A percentile compares a stretch with the other conserved stretches of the same genome.
Conservation (phyloP, 768 basidiomycete genomes). For the Neoboletus brunneissimus region DNA sequence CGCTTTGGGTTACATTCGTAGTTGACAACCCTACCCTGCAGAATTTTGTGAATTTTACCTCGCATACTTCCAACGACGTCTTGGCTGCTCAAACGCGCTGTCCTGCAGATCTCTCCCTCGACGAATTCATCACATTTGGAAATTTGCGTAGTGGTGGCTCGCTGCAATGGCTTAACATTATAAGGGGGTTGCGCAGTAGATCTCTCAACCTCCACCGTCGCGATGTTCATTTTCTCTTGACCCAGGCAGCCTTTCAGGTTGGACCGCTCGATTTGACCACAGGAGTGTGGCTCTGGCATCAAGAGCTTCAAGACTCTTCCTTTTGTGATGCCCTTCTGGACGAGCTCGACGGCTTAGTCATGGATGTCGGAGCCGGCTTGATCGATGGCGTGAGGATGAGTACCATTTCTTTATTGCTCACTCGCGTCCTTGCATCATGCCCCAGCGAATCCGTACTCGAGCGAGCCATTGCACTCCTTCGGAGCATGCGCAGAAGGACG, state of each 20-base stretch:
- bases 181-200: no score
- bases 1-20: not conserved
- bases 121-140: no score
- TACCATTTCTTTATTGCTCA: conserved; percentile 30
- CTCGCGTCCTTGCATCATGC: not conserved
- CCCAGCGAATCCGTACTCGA: not conserved
- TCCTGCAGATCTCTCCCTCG: no score
- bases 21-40: not conserved
- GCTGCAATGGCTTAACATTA: no score
- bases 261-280: conserved; percentile 22
- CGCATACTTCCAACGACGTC: not conserved
- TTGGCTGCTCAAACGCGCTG: not conserved
- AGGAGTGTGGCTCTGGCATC: no score
- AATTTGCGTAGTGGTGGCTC: no score
- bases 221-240: no score
- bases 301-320: no score
- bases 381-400: conserved; percentile 27
- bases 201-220: no score
- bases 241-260: not conserved
- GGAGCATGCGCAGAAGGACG: not conserved
- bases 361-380: not conserved
- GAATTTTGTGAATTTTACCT: not conserved
- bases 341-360: not conserved
- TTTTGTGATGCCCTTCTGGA: no score
- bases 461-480: not conserved